Evolutionary conservation across 768 basidiomycete species (phyloP), one percentile per base, ranked within the genome.

Genomic region (Mycena albidolilacea): DNA sequence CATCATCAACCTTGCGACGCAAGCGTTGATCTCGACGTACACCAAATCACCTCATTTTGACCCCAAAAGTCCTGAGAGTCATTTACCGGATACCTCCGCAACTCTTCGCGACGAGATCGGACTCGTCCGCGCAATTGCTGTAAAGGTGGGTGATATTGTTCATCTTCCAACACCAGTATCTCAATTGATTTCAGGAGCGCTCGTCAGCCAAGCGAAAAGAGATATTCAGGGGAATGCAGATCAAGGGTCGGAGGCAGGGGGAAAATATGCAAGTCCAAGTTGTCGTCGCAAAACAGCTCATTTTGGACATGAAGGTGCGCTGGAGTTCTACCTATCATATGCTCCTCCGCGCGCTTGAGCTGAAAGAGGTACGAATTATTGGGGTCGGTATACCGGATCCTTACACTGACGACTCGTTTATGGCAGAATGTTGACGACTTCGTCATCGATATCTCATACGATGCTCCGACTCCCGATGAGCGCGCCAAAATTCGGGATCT

Each of bases 261-360:
- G 43, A 1, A 41, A 44, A 8, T 15, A 9, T n/a, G 12, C 5
- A 5, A n/a, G 21, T 44, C 12, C 10, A 14, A 14, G 59, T 55
- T 9, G 17, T 38, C 39, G 44, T 23, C 15, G 30, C 44, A 38
- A 48, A 67, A 74, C 19, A 74, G 12, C 75, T 82, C 0, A 46
- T 82, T 9, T 9, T 82, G 19, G 79, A 83, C 69, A 82, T 82
- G 81, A 72, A 69, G 7, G 78, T 82, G 8, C 61, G 77, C 8
- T 84, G 83, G 82, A 84, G 79, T 0, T 83, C 80, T 0, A 82
- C 79, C 0, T 82, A 76, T 65, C 59, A 78, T 12, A 82, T 83
- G 82, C 64, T 74, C 15, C 11, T 65, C 15, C 64, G 65, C 0
- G 69, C 63, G 14, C 21, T 43, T 52, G 39, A 70, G 61, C 50